Conservation (phyloP, 768 basidiomycete genomes). For the Boletus rubescentipes region DNA sequence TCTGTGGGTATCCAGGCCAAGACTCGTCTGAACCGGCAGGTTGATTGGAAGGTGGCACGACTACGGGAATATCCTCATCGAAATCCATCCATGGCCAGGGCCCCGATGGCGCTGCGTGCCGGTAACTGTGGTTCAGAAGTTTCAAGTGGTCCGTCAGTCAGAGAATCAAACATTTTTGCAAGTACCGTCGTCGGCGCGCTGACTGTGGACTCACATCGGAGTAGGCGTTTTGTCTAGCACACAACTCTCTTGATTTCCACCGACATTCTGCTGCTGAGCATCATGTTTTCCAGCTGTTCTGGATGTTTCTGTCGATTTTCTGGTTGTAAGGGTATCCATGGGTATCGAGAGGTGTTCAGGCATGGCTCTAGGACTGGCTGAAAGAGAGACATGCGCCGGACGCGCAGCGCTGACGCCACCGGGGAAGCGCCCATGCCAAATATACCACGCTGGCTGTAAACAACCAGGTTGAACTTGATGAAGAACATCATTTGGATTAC, state of each 20-base stretch:
- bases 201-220: conserved; percentile 19
- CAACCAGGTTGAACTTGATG: too few species aligned
- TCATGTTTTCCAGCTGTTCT: neutral
- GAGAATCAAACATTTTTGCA: neutral
- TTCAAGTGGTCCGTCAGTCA: neutral
- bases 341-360: conserved; percentile 17
- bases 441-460: neutral
- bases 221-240: conserved; percentile 17
- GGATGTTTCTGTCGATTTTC: neutral
- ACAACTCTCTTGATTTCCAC: neutral
- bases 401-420: neutral
- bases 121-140: conserved; percentile 22
- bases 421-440: conserved; percentile 11
- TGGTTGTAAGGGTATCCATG: conserved; percentile 10
- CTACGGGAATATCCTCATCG: conserved; percentile 23
- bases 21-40: neutral
- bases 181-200: neutral
- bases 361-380: conserved; percentile 9
- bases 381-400: neutral
- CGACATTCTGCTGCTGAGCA: neutral
- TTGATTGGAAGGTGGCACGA: neutral
- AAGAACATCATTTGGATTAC: too few species aligned
- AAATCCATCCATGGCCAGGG: conserved; percentile 46
- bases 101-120: conserved; percentile 40
- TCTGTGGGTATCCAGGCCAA: conserved; percentile 33